A percentile compares a stretch with the other conserved stretches of the same genome.
Evolutionary conservation across 805 yeast genomes (phyloP).

Genomic region (Candida succiphila): DNA sequence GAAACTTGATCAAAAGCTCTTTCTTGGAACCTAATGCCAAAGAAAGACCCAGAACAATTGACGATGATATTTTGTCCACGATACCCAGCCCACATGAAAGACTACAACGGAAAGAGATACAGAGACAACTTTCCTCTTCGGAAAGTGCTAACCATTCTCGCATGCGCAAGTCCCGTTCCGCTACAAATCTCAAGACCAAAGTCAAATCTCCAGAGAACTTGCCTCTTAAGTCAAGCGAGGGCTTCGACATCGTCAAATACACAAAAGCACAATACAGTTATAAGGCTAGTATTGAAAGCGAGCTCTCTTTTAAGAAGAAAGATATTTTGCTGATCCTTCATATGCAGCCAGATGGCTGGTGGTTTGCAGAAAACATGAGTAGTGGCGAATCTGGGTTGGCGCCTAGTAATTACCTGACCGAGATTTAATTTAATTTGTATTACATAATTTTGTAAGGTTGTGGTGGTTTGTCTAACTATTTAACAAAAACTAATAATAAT

Average conservation of each 20-base stretch:
- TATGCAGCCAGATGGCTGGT: slow-evolving; percentile 66
- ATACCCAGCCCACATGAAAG: not conserved
- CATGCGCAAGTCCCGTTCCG: slow-evolving; percentile 19
- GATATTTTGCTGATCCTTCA: slow-evolving; percentile 43
- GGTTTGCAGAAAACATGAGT: slow-evolving; percentile 53
- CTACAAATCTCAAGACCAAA: slow-evolving; percentile 13
- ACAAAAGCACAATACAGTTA: slow-evolving; percentile 49
- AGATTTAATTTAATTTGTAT: slow-evolving; percentile 6
- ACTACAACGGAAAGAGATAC: not conserved
- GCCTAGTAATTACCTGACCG: slow-evolving; percentile 48
- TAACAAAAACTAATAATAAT: too few species aligned
- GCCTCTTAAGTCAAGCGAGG: slow-evolving; percentile 41
- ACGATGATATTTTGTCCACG: not conserved
- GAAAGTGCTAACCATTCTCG: slow-evolving; percentile 1
- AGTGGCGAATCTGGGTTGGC: slow-evolving; percentile 44
- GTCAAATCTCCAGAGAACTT: slow-evolving; percentile 19
- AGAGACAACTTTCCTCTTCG: slow-evolving; percentile 7
- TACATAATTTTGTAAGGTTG: not conserved
- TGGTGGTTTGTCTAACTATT: not conserved
- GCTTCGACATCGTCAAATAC: slow-evolving; percentile 42
- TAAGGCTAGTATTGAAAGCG: slow-evolving; percentile 50
- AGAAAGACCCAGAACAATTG: not conserved
- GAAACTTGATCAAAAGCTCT: slow-evolving; percentile 4
- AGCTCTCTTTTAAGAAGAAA: slow-evolving; percentile 47
- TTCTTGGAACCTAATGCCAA: not conserved